Conservation (phyloP, 73 alveolate species). For the Halteria grandinella region DNA sequence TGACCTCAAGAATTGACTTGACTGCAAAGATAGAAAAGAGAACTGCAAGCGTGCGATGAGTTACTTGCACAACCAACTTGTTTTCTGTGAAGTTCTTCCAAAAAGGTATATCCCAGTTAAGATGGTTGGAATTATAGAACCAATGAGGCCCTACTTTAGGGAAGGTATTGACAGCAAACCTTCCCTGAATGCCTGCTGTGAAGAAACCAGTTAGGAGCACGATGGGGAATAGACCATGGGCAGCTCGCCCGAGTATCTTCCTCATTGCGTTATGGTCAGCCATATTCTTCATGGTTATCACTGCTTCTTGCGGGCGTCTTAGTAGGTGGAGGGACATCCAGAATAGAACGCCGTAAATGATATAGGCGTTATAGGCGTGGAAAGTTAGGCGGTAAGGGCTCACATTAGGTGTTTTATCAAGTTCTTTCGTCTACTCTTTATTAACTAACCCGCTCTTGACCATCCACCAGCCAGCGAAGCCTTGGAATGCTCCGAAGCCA, state of each 20-base stretch:
- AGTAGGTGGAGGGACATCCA: slow-evolving; percentile 79
- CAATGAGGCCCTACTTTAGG: slow-evolving; percentile 81
- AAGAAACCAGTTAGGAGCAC: slow-evolving; percentile 73
- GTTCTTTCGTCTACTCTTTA: slow-evolving; percentile 67
- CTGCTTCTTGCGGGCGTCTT: slow-evolving; percentile 83
- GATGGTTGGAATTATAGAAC: slow-evolving; percentile 66
- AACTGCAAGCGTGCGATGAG: slow-evolving; percentile 85
- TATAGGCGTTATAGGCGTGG: slow-evolving; percentile 78
- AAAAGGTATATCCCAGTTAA: slow-evolving; percentile 57
- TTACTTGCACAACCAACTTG: slow-evolving; percentile 75
- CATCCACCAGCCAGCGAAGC: slow-evolving; percentile 95
- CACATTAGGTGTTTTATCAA: slow-evolving; percentile 85
- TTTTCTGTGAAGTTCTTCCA: slow-evolving; percentile 84
- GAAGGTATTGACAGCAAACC: slow-evolving; percentile 83
- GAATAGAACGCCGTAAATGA: slow-evolving; percentile 64
- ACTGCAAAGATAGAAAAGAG: slow-evolving; percentile 3
- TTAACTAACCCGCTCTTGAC: slow-evolving; percentile 80
- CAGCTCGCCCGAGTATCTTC: slow-evolving; percentile 50
- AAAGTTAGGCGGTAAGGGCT: slow-evolving; percentile 81
- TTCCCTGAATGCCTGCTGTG: slow-evolving; percentile 90
- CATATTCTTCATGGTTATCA: slow-evolving; percentile 62
- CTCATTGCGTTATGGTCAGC: slow-evolving; percentile 69
- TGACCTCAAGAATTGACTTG: slow-evolving; percentile 26
- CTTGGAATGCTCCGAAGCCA: slow-evolving; percentile 82
- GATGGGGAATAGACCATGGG: slow-evolving; percentile 65